Percentiles rank a stretch among this genome's conserved stretches.
These are phyloP conservation scores for Pseudogymnoascus pannorum DNA, from an alignment of 2,329 filamentous ascomycete species.

Conservation along the genomic window DNA sequence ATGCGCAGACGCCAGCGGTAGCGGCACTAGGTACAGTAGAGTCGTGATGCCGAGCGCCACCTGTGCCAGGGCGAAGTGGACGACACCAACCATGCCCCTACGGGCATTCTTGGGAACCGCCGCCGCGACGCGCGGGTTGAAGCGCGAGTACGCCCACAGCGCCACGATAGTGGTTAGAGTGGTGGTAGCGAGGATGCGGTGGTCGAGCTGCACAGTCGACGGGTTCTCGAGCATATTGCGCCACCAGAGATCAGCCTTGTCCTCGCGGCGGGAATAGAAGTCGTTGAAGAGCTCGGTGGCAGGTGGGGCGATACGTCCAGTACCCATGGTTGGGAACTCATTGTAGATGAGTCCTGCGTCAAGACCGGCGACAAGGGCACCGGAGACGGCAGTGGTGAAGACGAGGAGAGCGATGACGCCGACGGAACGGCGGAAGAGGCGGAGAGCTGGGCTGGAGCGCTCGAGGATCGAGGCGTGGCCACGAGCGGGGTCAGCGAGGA, in stretches of 20 bases:
- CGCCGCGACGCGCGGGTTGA: constrained; percentile 46
- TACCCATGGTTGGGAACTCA: constrained; percentile 93
- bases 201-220: constrained; percentile 88
- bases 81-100: constrained; percentile 68
- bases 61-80: constrained; percentile 77
- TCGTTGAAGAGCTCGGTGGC: constrained; percentile 73
- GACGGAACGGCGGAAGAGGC: constrained; percentile 65
- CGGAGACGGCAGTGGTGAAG: constrained; percentile 88
- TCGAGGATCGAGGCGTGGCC: constrained; percentile 53
- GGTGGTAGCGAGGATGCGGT: constrained; percentile 83
- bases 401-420: constrained; percentile 65
- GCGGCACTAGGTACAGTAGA: constrained; percentile 88
- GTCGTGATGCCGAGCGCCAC: constrained; percentile 83
- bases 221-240: constrained; percentile 97
- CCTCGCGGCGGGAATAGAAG: constrained; percentile 74
- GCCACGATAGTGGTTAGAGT: constrained; percentile 76
- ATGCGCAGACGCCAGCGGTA: constrained; percentile 79
- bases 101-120: constrained; percentile 56
- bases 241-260: constrained; percentile 85
- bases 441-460: constrained; percentile 61
- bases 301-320: constrained; percentile 67
- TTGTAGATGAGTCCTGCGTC: constrained; percentile 98
- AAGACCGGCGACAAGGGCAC: constrained; percentile 85
- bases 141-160: constrained; percentile 74
- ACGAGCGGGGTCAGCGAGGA: constrained; percentile 59